phyloP scores from a whole-genome alignment of 148 eudicot genomes.

The Silene conica region DNA sequence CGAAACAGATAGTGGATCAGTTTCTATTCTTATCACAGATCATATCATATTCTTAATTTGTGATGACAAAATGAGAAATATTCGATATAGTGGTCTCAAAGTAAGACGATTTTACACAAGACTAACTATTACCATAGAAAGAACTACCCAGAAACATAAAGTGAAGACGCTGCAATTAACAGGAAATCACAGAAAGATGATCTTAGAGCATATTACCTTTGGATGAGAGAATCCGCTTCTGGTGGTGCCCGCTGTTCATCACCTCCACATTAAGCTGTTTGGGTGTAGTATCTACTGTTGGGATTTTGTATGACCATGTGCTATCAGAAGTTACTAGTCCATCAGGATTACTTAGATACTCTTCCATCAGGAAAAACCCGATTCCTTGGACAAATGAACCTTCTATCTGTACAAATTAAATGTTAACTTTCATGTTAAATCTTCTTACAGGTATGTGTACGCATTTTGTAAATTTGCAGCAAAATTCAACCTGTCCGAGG shows the following conservation, averaged over 20 bases:
- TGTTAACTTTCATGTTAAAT: too few relatives aligned
- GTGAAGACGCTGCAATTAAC: too few relatives aligned
- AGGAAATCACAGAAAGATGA: too few relatives aligned
- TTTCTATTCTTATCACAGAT: too few relatives aligned
- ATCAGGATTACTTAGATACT: conserved; percentile 54
- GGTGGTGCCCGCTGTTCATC: conserved; percentile 34
- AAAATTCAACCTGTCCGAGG: conserved; percentile 72
- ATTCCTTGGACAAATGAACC: conserved; percentile 81
- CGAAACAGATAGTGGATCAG: not conserved
- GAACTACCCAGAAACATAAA: too few relatives aligned
- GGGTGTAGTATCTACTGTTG: conserved; percentile 81
- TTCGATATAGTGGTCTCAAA: too few relatives aligned
- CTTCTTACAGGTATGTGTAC: too few relatives aligned
- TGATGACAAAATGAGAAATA: too few relatives aligned
- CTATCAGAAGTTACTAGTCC: conserved; percentile 60
- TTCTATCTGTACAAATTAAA: too few relatives aligned
- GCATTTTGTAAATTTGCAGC: conserved; percentile 14
- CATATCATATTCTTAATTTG: too few relatives aligned
- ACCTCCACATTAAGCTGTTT: conserved; percentile 66
- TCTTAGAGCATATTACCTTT: conserved; percentile 50
- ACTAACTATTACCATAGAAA: too few relatives aligned
- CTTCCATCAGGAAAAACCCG: conserved; percentile 90
- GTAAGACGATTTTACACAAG: too few relatives aligned
- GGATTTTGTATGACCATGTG: conserved; percentile 90
- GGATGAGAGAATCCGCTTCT: conserved; percentile 75